Percentiles rank a stretch among this genome's conserved stretches.
Evolutionary conservation across 371 early-diverging fungal genomes (phyloP).

Genomic region (Rhizomucor miehei): DNA sequence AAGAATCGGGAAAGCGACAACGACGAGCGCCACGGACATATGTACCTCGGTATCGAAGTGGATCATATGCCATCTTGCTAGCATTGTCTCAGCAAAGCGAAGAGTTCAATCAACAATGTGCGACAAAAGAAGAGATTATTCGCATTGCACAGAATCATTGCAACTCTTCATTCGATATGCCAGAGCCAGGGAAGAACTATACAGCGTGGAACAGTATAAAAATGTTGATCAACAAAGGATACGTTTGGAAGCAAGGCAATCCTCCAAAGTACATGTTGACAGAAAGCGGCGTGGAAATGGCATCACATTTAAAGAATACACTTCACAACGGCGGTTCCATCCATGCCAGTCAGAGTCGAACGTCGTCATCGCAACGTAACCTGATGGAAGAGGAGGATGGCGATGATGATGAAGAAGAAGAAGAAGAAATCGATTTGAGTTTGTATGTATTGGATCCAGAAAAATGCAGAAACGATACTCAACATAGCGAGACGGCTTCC

Average conservation of each 20-base stretch:
- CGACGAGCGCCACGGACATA: constrained; percentile 45
- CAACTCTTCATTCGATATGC: constrained; percentile 64
- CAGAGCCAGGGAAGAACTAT: constrained; percentile 53
- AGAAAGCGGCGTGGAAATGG: constrained; percentile 69
- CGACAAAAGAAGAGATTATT: constrained; percentile 59
- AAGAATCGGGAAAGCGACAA: constrained; percentile 14
- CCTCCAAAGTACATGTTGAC: constrained; percentile 71
- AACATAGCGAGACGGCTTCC: background rate
- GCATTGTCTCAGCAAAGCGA: constrained; percentile 55
- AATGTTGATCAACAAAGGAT: constrained; percentile 62
- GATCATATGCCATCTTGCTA: constrained; percentile 84
- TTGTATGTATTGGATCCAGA: constrained; percentile 14
- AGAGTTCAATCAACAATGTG: constrained; percentile 13
- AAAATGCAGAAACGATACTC: background rate
- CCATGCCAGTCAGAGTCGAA: constrained; percentile 1
- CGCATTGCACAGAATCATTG: constrained; percentile 60
- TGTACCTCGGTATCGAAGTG: constrained; percentile 81
- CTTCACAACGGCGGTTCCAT: background rate
- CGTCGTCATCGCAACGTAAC: constrained; percentile 6
- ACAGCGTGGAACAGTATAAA: constrained; percentile 82
- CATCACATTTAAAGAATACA: constrained; percentile 39
- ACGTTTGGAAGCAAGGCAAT: constrained; percentile 63
- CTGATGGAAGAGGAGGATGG: background rate
- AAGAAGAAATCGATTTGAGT: constrained; percentile 16
- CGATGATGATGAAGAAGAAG: constrained; percentile 2